phyloP scores from a whole-genome alignment of 2,329 filamentous ascomycete genomes.

The Cladosporium sp. region DNA sequence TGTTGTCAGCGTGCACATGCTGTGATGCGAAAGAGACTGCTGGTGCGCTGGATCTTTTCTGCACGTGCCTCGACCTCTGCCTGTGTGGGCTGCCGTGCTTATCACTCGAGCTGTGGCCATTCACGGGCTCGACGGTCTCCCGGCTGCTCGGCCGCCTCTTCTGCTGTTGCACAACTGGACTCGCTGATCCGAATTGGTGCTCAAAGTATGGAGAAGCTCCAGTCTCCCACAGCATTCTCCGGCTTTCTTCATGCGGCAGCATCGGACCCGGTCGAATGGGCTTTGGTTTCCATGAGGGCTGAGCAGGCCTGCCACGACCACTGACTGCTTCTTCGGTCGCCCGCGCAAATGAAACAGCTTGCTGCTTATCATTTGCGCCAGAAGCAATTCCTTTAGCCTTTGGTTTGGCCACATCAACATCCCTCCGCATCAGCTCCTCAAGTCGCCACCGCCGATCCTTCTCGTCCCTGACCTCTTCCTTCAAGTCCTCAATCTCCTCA shows the following conservation, averaged over 20 bases:
- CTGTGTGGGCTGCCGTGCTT: not conserved
- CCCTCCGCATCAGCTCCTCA: not conserved
- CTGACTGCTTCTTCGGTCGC: not conserved
- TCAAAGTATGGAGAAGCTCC: not conserved
- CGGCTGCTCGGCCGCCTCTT: not conserved
- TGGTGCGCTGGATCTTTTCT: not conserved
- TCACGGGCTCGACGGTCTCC: not conserved
- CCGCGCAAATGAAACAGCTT: not conserved
- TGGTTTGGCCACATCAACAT: not conserved
- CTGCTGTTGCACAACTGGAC: not conserved
- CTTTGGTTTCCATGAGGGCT: constrained; percentile 1
- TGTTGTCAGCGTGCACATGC: not conserved
- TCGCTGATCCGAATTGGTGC: constrained; percentile 2
- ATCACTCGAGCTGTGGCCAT: not conserved
- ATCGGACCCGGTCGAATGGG: not conserved
- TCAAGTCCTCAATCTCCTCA: constrained; percentile 1
- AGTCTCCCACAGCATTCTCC: constrained; percentile 2
- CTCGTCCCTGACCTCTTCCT: not conserved
- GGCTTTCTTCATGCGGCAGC: constrained; percentile 1
- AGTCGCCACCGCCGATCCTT: not conserved
- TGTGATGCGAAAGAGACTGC: too few relatives aligned
- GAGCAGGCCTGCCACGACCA: not conserved
- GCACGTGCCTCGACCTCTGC: not conserved
- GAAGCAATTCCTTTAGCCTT: constrained; percentile 3
- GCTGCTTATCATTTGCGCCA: not conserved